Evolutionary conservation across 805 yeast genomes (phyloP).

Genomic region (Starmerella apicola): DNA sequence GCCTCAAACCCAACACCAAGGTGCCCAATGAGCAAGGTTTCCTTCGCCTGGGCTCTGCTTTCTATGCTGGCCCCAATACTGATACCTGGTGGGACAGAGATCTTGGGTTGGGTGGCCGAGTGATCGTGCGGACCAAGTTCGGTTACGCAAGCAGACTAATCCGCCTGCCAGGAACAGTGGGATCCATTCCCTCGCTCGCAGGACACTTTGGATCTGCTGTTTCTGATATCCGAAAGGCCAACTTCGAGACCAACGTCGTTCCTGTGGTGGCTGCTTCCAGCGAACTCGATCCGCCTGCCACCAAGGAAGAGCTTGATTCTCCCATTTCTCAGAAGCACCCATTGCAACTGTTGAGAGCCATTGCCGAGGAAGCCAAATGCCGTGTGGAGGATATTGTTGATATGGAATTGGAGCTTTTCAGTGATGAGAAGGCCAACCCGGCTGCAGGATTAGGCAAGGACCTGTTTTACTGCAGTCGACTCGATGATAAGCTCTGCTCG

Average conservation of each 20-base stretch:
- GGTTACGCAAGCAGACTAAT: constrained; percentile 42
- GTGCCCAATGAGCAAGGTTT: constrained; percentile 52
- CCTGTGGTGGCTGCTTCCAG: constrained; percentile 67
- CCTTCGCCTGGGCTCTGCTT: constrained; percentile 76
- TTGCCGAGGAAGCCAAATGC: constrained; percentile 55
- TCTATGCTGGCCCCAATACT: constrained; percentile 84
- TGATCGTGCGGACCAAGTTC: constrained; percentile 50
- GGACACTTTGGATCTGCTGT: constrained; percentile 61
- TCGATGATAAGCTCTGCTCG: constrained; percentile 83
- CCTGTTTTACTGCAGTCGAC: constrained; percentile 79
- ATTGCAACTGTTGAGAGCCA: constrained; percentile 49
- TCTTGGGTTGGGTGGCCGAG: constrained; percentile 82
- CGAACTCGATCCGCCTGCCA: constrained; percentile 49
- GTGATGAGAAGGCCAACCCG: constrained; percentile 65
- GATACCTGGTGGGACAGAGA: constrained; percentile 97
- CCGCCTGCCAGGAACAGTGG: constrained; percentile 67
- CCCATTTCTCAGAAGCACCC: constrained; percentile 63
- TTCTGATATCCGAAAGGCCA: constrained; percentile 45
- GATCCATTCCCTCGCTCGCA: constrained; percentile 88
- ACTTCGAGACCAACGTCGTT: constrained; percentile 70
- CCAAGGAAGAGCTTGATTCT: constrained; percentile 40
- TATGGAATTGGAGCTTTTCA: constrained; percentile 80
- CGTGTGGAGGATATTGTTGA: constrained; percentile 55
- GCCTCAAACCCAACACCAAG: constrained; percentile 78
- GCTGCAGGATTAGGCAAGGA: constrained; percentile 79